These are phyloP conservation scores for Aspergillus ellipticus DNA, from an alignment of 495 filamentous ascomycete genomes.

Conservation along the genomic window DNA sequence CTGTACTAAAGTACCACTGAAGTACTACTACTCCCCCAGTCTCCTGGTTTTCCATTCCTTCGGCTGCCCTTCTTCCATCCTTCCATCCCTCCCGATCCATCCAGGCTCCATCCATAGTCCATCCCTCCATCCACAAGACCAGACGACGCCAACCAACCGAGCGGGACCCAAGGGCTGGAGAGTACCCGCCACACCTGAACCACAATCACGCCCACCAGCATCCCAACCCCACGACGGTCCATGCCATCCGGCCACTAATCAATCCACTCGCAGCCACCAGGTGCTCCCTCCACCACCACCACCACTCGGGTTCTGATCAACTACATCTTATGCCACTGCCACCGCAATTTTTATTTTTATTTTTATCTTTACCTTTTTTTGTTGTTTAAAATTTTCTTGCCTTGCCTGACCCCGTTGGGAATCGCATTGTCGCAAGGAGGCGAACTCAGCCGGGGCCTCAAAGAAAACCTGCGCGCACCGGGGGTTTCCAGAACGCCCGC, in stretches of 20 bases:
- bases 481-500: neutral
- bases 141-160: neutral
- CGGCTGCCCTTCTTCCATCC: no score
- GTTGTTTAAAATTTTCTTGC: no score
- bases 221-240: neutral
- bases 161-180: neutral
- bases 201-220: neutral
- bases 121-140: neutral
- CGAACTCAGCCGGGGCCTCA: neutral
- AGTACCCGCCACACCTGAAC: slow-evolving; percentile 3
- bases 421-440: neutral
- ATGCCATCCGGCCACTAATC: slow-evolving; percentile 3
- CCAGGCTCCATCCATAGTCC: neutral
- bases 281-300: neutral
- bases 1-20: no score
- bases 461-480: neutral
- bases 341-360: no score
- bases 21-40: no score
- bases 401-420: no score
- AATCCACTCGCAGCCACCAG: slow-evolving; percentile 2
- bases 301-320: no score
- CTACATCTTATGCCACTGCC: no score
- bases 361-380: no score
- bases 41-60: no score
- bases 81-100: neutral